phyloP scores from a whole-genome alignment of 805 yeast genomes.

The Millerago galiae region DNA sequence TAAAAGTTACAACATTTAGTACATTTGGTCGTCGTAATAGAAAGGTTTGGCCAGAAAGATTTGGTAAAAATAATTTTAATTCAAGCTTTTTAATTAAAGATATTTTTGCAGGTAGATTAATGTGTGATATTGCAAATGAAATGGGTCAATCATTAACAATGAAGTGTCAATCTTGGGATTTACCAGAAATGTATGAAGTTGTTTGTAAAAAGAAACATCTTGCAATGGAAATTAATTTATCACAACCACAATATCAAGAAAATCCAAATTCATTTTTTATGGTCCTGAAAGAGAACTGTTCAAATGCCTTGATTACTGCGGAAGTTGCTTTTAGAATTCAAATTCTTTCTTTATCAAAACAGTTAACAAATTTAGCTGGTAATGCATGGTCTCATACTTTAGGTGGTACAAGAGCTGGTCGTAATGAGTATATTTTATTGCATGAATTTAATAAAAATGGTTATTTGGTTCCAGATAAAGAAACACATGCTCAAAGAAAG shows the following conservation, averaged over 20 bases:
- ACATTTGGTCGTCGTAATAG: conserved; percentile 77
- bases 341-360: conserved; percentile 82
- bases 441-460: conserved; percentile 84
- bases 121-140: conserved; percentile 91
- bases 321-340: conserved; percentile 79
- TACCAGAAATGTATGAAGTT: conserved; percentile 83
- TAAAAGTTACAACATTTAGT: conserved; percentile 71
- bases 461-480: conserved; percentile 85
- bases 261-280: conserved; percentile 63
- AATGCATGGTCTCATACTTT: conserved; percentile 95
- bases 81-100: conserved; percentile 57
- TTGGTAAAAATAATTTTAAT: conserved; percentile 47
- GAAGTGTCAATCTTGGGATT: conserved; percentile 92
- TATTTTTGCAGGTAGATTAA: conserved; percentile 74
- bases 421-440: conserved; percentile 86
- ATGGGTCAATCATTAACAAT: conserved; percentile 89
- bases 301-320: conserved; percentile 63
- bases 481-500: conserved; percentile 33
- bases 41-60: conserved; percentile 70
- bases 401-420: conserved; percentile 91
- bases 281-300: conserved; percentile 63
- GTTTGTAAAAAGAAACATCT: conserved; percentile 60
- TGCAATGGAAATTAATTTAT: conserved; percentile 68
- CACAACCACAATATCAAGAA: conserved; percentile 55
- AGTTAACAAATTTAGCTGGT: conserved; percentile 89